Evolutionary conservation across 495 filamentous ascomycete genomes (phyloP).

Genomic region (Trichocladium uniseriatum): DNA sequence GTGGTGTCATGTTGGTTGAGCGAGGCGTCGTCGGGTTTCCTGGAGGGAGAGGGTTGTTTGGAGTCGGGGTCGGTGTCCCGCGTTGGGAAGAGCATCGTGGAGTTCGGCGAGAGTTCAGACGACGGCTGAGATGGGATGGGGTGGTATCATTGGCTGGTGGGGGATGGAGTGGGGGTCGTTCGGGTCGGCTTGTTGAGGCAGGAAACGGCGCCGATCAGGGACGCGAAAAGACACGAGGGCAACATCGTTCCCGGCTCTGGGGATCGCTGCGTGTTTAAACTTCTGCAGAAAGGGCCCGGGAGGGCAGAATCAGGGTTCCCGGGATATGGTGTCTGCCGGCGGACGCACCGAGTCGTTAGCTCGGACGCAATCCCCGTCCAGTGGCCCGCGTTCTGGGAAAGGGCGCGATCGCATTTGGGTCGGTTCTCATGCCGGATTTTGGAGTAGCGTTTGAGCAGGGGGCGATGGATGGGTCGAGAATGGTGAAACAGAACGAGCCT

Average conservation of each 20-base stretch:
- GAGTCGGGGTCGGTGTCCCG: neutral
- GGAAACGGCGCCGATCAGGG: conserved; percentile 3
- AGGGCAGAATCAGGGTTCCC: neutral
- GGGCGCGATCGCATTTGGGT: neutral
- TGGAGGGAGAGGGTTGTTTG: neutral
- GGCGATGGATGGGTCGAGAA: neutral
- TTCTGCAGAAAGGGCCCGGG: neutral
- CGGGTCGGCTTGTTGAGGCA: neutral
- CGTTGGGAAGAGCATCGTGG: neutral
- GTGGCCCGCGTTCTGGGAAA: neutral
- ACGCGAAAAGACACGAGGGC: neutral
- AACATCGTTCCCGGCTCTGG: neutral
- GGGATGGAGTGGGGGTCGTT: neutral
- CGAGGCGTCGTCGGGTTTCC: neutral
- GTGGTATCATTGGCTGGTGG: too few species aligned
- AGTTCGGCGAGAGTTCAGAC: neutral
- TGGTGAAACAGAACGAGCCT: neutral
- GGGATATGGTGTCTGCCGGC: too few species aligned
- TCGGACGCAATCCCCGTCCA: neutral
- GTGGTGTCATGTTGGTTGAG: neutral
- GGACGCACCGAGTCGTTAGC: neutral
- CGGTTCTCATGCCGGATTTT: neutral
- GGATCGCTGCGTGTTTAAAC: neutral
- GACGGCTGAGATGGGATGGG: too few species aligned
- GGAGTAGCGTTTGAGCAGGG: neutral